Percentiles rank a stretch among this genome's conserved stretches.
Conservation (phyloP, 768 basidiomycete species). For the Serpula lacrymans region DNA sequence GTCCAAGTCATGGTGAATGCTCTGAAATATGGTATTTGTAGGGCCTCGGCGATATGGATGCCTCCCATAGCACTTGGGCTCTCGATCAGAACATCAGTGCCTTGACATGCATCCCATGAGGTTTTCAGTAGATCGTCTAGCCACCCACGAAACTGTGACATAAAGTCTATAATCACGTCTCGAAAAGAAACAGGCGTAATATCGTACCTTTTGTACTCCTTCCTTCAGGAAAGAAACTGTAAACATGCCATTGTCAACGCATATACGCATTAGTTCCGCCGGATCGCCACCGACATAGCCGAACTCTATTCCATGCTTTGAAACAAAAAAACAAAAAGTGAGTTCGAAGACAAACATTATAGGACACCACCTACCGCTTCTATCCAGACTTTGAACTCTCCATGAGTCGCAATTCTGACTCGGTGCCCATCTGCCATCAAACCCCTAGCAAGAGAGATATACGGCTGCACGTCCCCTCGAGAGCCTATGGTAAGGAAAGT, state of each 20-base stretch:
- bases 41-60: slow-evolving; percentile 93
- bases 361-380: slow-evolving; percentile 75
- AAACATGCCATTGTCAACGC: slow-evolving; percentile 97
- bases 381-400: slow-evolving; percentile 93
- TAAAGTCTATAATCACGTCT: slow-evolving; percentile 5
- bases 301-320: slow-evolving; percentile 92
- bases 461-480: slow-evolving; percentile 96
- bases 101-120: slow-evolving; percentile 95
- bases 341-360: not conserved
- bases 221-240: slow-evolving; percentile 95
- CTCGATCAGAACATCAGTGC: slow-evolving; percentile 89
- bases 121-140: slow-evolving; percentile 93
- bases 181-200: slow-evolving; percentile 3
- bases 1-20: slow-evolving; percentile 99
- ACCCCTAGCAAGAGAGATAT: slow-evolving; percentile 93
- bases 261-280: slow-evolving; percentile 96
- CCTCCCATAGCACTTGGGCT: slow-evolving; percentile 98
- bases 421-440: slow-evolving; percentile 86
- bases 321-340: slow-evolving; percentile 6
- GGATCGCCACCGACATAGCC: slow-evolving; percentile 95
- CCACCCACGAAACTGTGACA: slow-evolving; percentile 88
- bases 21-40: slow-evolving; percentile 90
- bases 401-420: slow-evolving; percentile 90
- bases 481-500: slow-evolving; percentile 97
- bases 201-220: slow-evolving; percentile 73